These are phyloP conservation scores for Sarocladium kiliense DNA, from an alignment of 2,329 filamentous ascomycete genomes.

Conservation along the genomic window DNA sequence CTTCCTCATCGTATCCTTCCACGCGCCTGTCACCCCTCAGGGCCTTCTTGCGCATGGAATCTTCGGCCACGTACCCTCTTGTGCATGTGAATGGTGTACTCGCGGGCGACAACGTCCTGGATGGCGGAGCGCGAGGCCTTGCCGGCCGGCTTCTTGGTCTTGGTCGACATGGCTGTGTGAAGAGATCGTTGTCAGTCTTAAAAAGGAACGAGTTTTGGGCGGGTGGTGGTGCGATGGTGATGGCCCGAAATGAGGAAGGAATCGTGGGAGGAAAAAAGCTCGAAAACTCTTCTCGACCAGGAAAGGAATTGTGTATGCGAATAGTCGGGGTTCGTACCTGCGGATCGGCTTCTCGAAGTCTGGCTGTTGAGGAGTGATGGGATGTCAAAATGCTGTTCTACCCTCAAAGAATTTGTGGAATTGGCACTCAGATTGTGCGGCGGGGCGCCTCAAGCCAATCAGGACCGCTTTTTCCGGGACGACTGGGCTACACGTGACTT, in stretches of 20 bases:
- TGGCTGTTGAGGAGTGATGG: constrained; percentile 14
- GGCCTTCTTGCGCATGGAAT: neutral
- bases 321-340: constrained; percentile 30
- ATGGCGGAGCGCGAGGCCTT: constrained; percentile 78
- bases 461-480: constrained; percentile 15
- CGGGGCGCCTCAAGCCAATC: constrained; percentile 33
- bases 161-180: constrained; percentile 36
- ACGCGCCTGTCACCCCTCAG: constrained; percentile 5
- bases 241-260: constrained; percentile 5
- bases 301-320: constrained; percentile 18
- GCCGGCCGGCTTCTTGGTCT: constrained; percentile 32
- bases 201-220: constrained; percentile 21
- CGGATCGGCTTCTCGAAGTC: constrained; percentile 34
- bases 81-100: constrained; percentile 99
- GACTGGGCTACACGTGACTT: constrained; percentile 7
- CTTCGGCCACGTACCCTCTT: constrained; percentile 58
- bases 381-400: constrained; percentile 26
- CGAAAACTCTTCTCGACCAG: constrained; percentile 4
- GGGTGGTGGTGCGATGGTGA: constrained; percentile 12
- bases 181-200: constrained; percentile 8
- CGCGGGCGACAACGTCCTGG: constrained; percentile 96
- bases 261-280: neutral
- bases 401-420: constrained; percentile 38
- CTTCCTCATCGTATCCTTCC: constrained; percentile 12
- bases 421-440: constrained; percentile 17